Evolutionary conservation across 805 yeast genomes (phyloP).

Genomic region (Komagataella populi): DNA sequence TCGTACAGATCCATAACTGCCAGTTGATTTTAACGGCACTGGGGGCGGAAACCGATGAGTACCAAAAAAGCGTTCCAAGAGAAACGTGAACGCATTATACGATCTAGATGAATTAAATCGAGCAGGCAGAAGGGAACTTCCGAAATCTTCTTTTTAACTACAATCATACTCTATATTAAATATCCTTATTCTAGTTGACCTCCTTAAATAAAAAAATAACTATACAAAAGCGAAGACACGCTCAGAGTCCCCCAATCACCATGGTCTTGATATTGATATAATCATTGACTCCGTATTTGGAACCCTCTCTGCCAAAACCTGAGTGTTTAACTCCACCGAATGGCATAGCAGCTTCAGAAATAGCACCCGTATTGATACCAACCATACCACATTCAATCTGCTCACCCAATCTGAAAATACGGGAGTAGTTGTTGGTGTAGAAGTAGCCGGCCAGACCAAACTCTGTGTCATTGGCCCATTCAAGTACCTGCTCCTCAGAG

Average conservation of each 20-base stretch:
- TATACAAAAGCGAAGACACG: not conserved
- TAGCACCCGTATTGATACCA: conserved; percentile 64
- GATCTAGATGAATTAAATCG: not conserved
- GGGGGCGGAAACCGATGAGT: not conserved
- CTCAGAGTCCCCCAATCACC: conserved; percentile 26
- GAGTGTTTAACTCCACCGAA: conserved; percentile 72
- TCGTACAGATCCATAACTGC: conserved; percentile 6
- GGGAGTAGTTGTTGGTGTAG: conserved; percentile 39
- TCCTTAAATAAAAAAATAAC: not conserved
- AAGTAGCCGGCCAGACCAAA: conserved; percentile 75
- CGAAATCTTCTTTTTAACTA: not conserved
- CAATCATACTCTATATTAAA: not conserved
- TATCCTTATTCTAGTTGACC: not conserved
- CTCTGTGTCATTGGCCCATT: conserved; percentile 48
- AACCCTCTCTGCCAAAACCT: conserved; percentile 76
- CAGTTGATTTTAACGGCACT: not conserved
- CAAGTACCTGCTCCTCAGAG: conserved; percentile 50
- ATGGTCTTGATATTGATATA: conserved; percentile 53
- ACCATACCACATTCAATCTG: conserved; percentile 69
- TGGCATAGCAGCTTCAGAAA: conserved; percentile 57
- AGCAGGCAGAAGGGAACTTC: not conserved
- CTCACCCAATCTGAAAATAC: conserved; percentile 51
- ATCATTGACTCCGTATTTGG: conserved; percentile 64
- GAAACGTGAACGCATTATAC: not conserved
- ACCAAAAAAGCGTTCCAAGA: not conserved